phyloP scores from a whole-genome alignment of 2,329 filamentous ascomycete species.

The Diaporthe vexans region DNA sequence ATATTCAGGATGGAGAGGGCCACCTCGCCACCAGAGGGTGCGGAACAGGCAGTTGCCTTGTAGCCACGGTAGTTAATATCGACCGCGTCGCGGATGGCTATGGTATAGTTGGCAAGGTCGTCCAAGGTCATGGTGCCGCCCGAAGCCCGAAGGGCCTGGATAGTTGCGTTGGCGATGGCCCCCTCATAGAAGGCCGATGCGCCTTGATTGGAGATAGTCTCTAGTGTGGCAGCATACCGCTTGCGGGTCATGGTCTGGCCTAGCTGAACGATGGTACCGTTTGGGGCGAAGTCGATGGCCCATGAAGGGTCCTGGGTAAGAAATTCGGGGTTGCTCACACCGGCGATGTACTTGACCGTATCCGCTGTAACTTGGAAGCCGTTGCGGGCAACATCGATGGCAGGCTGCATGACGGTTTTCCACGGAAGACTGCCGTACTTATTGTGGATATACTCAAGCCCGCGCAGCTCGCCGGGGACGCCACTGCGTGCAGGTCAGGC shows the following conservation, averaged over 20 bases:
- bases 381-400: conserved; percentile 78
- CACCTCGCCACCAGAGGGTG: conserved; percentile 81
- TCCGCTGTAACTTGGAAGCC: conserved; percentile 82
- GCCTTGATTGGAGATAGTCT: conserved; percentile 76
- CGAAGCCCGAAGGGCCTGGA: conserved; percentile 71
- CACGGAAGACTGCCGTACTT: conserved; percentile 75
- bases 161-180: conserved; percentile 77
- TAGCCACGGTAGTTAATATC: conserved; percentile 77
- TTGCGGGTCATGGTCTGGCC: conserved; percentile 83
- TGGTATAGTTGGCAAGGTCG: conserved; percentile 80
- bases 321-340: conserved; percentile 67
- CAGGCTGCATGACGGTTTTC: conserved; percentile 77
- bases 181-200: conserved; percentile 79
- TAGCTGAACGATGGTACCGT: conserved; percentile 73
- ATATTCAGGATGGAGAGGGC: conserved; percentile 82
- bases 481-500: conserved; percentile 57
- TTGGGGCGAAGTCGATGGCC: conserved; percentile 87
- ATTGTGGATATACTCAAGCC: conserved; percentile 80
- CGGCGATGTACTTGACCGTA: conserved; percentile 78
- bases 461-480: conserved; percentile 79
- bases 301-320: conserved; percentile 79
- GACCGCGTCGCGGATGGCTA: conserved; percentile 73
- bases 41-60: conserved; percentile 75
- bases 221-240: conserved; percentile 80
- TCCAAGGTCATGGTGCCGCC: conserved; percentile 84